Evolutionary conservation across 1,284 basidiomycete species (phyloP), one percentile per base, ranked within the genome.

Genomic region (Cryptococcus hybrid): DNA sequence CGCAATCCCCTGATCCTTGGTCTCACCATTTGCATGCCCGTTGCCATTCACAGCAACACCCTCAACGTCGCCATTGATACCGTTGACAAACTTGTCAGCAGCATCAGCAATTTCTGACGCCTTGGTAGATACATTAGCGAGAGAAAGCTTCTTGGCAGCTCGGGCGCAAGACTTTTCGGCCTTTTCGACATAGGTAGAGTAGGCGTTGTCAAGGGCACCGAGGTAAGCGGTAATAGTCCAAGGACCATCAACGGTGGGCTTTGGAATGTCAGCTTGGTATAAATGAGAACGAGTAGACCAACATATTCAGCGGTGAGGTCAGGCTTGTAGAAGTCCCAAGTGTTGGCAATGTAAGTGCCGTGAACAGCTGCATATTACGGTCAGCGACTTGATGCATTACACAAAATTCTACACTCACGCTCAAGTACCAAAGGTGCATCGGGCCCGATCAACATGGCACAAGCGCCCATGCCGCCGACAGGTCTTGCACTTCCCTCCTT

Each of bases 321-420:
- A 56, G 93, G 93, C 82, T 97, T 97, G 87, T 94, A 96, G 78
- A 96, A 96, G 81, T 97, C 93, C 81, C 95, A 98, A 1, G 88
- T 90, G 82, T 99, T 96, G 68, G 88, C 88, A 89, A 99, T 98
- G 83, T 96, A 91, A 54, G 88, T 92, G 49, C 95, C 95, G 80
- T 98, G 95, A 64, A 93, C 85, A 66, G 95, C 92, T 96, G 74
- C 8, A 8, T 24, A n/a, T 24, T 2, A 9, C n/a, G 30, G 30
- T n/a, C 38, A 35, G 8, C 15, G 7, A 13, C 36, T 18, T 18
- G 18, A 18, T 2, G 2, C 18, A 18, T 18, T 18, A 18, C 18
- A 18, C 18, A 18, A 2, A 18, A 1, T 18, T 18, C 18, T 18
- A 2, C 39, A 85, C 92, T 82, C 79, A 96, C 93, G 91, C 81